Percentiles rank a stretch among this genome's conserved stretches.
Conservation (phyloP, 495 filamentous ascomycete species). For the Annulohypoxylon maeteangense region DNA sequence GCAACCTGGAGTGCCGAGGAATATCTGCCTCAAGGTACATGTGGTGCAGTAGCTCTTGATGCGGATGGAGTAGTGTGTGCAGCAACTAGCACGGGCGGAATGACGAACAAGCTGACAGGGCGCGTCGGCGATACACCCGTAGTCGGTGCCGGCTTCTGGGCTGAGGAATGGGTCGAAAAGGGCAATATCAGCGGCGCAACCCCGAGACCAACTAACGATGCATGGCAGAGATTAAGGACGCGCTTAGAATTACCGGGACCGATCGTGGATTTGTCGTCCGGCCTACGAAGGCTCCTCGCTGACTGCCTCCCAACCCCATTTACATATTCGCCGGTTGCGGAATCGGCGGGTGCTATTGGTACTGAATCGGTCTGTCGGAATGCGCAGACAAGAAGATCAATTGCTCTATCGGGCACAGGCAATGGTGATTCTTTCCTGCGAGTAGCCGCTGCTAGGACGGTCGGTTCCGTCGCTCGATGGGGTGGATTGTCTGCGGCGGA, state of each 20-base stretch:
- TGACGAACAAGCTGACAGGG: slow-evolving; percentile 89
- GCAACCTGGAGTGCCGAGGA: slow-evolving; percentile 62
- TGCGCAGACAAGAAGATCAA: slow-evolving; percentile 59
- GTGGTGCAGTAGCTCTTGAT: slow-evolving; percentile 84
- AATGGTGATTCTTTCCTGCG: slow-evolving; percentile 92
- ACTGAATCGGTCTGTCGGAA: slow-evolving; percentile 8
- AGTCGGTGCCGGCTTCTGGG: slow-evolving; percentile 89
- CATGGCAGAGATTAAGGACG: slow-evolving; percentile 25
- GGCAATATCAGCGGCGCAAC: slow-evolving; percentile 18
- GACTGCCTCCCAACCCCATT: slow-evolving; percentile 64
- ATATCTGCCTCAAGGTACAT: slow-evolving; percentile 84
- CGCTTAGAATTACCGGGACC: slow-evolving; percentile 44
- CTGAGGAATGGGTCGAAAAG: slow-evolving; percentile 76
- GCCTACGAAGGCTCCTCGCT: slow-evolving; percentile 55
- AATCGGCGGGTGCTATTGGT: not conserved
- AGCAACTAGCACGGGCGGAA: slow-evolving; percentile 86
- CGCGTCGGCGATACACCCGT: slow-evolving; percentile 90
- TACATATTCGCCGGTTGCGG: slow-evolving; percentile 47
- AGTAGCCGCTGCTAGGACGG: slow-evolving; percentile 74
- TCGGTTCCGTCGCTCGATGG: slow-evolving; percentile 78
- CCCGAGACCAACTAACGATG: not conserved
- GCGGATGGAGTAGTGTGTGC: slow-evolving; percentile 74
- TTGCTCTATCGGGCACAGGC: slow-evolving; percentile 85
- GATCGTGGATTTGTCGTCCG: slow-evolving; percentile 53
- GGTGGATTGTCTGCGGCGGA: slow-evolving; percentile 50